Conservation (phyloP, 371 early-diverging fungal genomes). For the Basidiobolus meristosporus region DNA sequence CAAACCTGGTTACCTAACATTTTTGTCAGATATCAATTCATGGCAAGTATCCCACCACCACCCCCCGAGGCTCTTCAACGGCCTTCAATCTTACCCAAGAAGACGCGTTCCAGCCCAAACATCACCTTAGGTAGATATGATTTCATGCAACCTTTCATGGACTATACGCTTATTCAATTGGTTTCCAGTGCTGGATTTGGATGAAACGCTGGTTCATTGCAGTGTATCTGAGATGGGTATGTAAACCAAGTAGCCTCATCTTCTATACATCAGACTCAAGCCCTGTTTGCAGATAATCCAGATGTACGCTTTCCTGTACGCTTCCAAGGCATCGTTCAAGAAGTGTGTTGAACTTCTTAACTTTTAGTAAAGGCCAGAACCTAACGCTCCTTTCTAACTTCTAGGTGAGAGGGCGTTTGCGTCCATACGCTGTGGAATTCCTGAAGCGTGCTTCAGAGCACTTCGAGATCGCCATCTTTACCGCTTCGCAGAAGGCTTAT, state of each 20-base stretch:
- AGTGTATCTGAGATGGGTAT: conserved; percentile 19
- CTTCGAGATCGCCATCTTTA: conserved; percentile 58
- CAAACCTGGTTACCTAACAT: too few relatives aligned
- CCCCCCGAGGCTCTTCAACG: not conserved
- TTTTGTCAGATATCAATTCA: not conserved
- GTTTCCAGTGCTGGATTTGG: conserved; percentile 35
- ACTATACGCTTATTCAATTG: not conserved
- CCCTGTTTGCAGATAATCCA: not conserved
- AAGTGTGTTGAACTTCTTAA: too few relatives aligned
- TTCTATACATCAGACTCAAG: conserved; percentile 1
- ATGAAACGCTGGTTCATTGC: conserved; percentile 61
- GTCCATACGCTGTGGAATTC: conserved; percentile 22
- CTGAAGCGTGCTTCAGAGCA: conserved; percentile 19
- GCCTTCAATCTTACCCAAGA: conserved; percentile 20
- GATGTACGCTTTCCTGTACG: conserved; percentile 1
- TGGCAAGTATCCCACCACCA: not conserved
- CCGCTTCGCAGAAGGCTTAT: conserved; percentile 50
- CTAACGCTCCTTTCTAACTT: conserved; percentile 5
- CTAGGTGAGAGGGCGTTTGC: conserved; percentile 21
- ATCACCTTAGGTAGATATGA: conserved; percentile 20
- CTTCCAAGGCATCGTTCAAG: conserved; percentile 7
- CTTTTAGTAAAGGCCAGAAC: too few relatives aligned
- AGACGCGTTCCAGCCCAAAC: conserved; percentile 25
- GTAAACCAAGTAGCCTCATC: not conserved
- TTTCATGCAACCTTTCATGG: not conserved